Base-by-base conservation (phyloP, 2,329 filamentous ascomycete species). In the Aspergillus sp. region DNA sequence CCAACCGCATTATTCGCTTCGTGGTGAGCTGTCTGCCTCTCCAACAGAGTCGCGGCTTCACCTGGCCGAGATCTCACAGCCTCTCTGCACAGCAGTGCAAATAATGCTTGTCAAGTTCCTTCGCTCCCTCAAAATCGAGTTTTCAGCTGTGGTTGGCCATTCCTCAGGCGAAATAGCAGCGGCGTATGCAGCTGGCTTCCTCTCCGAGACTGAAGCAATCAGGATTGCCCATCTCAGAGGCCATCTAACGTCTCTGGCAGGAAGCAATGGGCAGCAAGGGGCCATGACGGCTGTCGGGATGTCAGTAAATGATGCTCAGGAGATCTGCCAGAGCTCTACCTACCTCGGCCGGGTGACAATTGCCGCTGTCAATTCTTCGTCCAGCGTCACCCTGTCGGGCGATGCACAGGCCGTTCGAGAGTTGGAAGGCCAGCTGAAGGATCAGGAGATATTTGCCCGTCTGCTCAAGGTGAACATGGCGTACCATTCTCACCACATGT, bases 121-220 rank as follows among this genome's bases (percentile, higher is more conserved):
- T 2, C 27, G 5, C 10, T 8, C 10, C 12, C 27, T n/a, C 12
- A 19, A 12, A 29, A 47, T 63, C 5, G 41, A 12, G 7, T 53
- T 54, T n/a, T 4, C n/a, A 5, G 44, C 43, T 5, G 54, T 57
- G 4, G 47, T 60, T 7, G 57, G 59, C 4, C 59, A 62, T 44
- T 57, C 55, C 2, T 42, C 30, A 5, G 59, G 59, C 4, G 59
- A 62, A 49, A 61, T 62, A 35, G 57, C 51, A 8, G 56, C 53
- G 7, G 59, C 58, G 7, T 62, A 57, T 47, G 51, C 54, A 9
- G 46, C 49, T 2, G 54, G 54, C 9, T 8, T 19, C 9, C 5
- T 40, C 10, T 40, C 38, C 19, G 38, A n/a, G 9, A 19, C 5
- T 4, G 38, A 12, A 9, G 38, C 38, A 26, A 40, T 40, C 9